These are phyloP conservation scores for Logfia minima DNA, from an alignment of 129 eudicot genomes.

Conservation along the genomic window DNA sequence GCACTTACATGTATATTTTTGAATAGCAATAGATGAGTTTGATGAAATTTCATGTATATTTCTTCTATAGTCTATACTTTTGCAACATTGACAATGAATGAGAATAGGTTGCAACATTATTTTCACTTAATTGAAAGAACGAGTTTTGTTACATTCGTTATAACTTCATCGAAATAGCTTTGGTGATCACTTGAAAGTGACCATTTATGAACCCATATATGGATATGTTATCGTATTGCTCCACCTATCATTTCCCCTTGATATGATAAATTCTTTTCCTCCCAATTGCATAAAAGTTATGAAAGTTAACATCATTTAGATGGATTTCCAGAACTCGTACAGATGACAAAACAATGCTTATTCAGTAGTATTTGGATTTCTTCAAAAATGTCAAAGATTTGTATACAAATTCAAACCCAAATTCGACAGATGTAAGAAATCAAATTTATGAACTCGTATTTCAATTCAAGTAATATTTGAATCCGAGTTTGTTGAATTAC, in stretches of 20 bases:
- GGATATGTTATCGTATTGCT: not conserved
- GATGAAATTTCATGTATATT: constrained; percentile 29
- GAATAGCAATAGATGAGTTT: constrained; percentile 37
- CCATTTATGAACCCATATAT: not conserved
- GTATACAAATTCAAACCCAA: too few relatives aligned
- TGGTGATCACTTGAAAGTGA: too few relatives aligned
- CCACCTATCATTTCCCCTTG: not conserved
- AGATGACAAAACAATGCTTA: too few relatives aligned
- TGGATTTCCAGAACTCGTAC: too few relatives aligned
- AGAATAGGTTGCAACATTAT: not conserved
- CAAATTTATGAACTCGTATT: too few relatives aligned
- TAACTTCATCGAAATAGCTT: not conserved
- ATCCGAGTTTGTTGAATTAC: not conserved
- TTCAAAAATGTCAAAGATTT: too few relatives aligned
- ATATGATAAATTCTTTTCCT: not conserved
- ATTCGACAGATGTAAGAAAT: too few relatives aligned
- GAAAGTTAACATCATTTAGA: too few relatives aligned
- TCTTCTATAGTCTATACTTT: constrained; percentile 1
- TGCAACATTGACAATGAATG: constrained; percentile 16
- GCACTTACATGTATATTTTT: constrained; percentile 27
- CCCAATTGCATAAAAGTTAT: not conserved
- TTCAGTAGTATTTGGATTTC: too few relatives aligned
- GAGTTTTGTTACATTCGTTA: not conserved
- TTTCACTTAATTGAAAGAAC: not conserved
- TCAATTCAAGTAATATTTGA: too few relatives aligned